Percentiles rank a stretch among this genome's conserved stretches.
Conservation (phyloP, 208 protist species). For the Trypanosoma lewisi region DNA sequence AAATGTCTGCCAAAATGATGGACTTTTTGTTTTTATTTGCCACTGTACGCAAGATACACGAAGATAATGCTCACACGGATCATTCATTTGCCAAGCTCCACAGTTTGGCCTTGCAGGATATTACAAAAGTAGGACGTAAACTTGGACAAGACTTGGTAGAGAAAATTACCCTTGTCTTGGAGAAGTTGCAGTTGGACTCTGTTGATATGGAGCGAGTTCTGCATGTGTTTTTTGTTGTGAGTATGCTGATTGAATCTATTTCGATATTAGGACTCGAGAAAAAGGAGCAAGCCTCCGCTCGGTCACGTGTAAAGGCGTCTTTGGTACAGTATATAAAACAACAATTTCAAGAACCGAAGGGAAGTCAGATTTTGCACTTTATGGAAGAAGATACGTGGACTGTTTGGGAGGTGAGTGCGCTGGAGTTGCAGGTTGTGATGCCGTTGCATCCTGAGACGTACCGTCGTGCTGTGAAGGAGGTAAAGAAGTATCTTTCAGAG, state of each 20-base stretch:
- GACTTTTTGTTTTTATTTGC: slow-evolving; percentile 77
- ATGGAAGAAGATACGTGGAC: slow-evolving; percentile 72
- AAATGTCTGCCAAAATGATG: slow-evolving; percentile 71
- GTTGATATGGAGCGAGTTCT: slow-evolving; percentile 69
- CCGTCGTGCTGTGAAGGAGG: slow-evolving; percentile 41
- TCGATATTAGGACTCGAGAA: slow-evolving; percentile 48
- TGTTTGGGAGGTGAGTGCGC: slow-evolving; percentile 45
- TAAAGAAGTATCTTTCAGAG: slow-evolving; percentile 61
- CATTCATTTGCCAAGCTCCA: slow-evolving; percentile 43
- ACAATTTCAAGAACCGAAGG: slow-evolving; percentile 59
- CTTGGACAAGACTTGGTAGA: slow-evolving; percentile 69
- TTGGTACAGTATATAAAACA: slow-evolving; percentile 47
- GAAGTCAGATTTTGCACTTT: slow-evolving; percentile 52
- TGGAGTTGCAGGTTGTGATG: slow-evolving; percentile 57
- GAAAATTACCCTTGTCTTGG: slow-evolving; percentile 62
- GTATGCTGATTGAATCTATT: slow-evolving; percentile 66
- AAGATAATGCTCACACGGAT: slow-evolving; percentile 34
- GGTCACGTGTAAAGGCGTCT: slow-evolving; percentile 45
- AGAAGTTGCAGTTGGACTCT: slow-evolving; percentile 32
- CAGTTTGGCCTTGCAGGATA: slow-evolving; percentile 31
- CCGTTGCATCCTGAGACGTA: slow-evolving; percentile 55
- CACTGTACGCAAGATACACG: slow-evolving; percentile 57
- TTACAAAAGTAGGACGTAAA: slow-evolving; percentile 50
- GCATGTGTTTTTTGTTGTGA: slow-evolving; percentile 77
- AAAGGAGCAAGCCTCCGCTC: slow-evolving; percentile 38